phyloP scores from a whole-genome alignment of 1,284 basidiomycete species.

The Apiotrichum montevideense region DNA sequence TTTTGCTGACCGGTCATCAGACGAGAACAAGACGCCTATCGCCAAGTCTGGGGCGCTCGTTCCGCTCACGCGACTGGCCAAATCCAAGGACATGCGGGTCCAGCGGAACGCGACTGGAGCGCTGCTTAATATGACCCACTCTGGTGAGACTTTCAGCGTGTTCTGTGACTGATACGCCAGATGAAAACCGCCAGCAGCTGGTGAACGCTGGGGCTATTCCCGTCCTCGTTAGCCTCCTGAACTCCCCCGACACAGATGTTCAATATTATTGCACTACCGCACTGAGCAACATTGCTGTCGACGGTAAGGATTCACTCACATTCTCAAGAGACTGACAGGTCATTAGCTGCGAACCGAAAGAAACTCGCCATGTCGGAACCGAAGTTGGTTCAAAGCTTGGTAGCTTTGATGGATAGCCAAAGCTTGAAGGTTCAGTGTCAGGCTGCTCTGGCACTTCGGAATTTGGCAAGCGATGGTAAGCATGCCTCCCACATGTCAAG shows the following conservation, averaged over 20 bases:
- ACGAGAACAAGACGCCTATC: conserved; percentile 99
- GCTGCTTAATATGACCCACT: conserved; percentile 98
- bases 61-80: conserved; percentile 89
- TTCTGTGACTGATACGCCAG: conserved; percentile 46
- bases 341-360: conserved; percentile 75
- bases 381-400: conserved; percentile 88
- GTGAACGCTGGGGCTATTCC: conserved; percentile 98
- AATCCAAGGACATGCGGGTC: conserved; percentile 98
- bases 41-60: conserved; percentile 97
- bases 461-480: conserved; percentile 92
- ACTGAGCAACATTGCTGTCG: conserved; percentile 95
- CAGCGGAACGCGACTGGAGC: conserved; percentile 98
- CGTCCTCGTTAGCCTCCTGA: conserved; percentile 88
- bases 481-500: not conserved
- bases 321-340: too few relatives aligned
- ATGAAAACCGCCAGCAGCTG: conserved; percentile 97
- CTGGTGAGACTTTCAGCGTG: conserved; percentile 55
- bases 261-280: conserved; percentile 99
- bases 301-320: conserved; percentile 54
- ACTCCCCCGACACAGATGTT: conserved; percentile 96
- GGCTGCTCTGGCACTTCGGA: conserved; percentile 90
- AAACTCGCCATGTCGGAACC: conserved; percentile 93
- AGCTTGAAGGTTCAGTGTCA: conserved; percentile 99
- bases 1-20: conserved; percentile 40
- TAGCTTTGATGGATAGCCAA: conserved; percentile 93